Conservation (phyloP, 768 basidiomycete genomes). For the Leccinum olivaceopallidum region DNA sequence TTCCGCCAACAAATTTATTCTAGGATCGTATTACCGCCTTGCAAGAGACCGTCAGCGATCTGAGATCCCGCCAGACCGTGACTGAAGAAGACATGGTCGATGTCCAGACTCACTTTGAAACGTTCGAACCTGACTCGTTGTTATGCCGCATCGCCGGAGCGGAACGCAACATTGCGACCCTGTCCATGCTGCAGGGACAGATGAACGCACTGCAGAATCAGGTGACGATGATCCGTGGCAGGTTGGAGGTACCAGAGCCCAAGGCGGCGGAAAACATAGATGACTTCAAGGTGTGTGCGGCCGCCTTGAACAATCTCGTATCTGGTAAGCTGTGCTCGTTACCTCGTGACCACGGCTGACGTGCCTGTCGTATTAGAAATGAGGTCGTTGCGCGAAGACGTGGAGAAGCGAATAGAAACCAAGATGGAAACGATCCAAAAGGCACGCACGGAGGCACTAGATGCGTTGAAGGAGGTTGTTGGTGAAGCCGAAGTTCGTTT, state of each 20-base stretch:
- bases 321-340: conserved; percentile 37
- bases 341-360: not conserved
- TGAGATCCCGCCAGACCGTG: conserved; percentile 26
- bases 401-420: conserved; percentile 45
- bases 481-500: conserved; percentile 34
- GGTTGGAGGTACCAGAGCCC: conserved; percentile 20
- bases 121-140: conserved; percentile 37
- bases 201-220: conserved; percentile 21
- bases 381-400: conserved; percentile 42
- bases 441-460: conserved; percentile 41
- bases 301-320: conserved; percentile 40
- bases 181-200: conserved; percentile 30
- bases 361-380: conserved; percentile 38
- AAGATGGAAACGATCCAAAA: conserved; percentile 46
- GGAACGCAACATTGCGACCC: conserved; percentile 33
- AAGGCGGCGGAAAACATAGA: conserved; percentile 10
- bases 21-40: conserved; percentile 28
- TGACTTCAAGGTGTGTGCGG: conserved; percentile 33
- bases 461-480: conserved; percentile 36
- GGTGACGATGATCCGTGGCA: conserved; percentile 21
- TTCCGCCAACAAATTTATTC: not conserved
- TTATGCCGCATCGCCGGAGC: conserved; percentile 28
- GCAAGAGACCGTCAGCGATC: conserved; percentile 19
- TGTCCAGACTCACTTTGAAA: conserved; percentile 40
- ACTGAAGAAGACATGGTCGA: conserved; percentile 34